Base-by-base conservation (phyloP, 2,329 filamentous ascomycete genomes). In the Paraphaeosphaeria minitans region DNA sequence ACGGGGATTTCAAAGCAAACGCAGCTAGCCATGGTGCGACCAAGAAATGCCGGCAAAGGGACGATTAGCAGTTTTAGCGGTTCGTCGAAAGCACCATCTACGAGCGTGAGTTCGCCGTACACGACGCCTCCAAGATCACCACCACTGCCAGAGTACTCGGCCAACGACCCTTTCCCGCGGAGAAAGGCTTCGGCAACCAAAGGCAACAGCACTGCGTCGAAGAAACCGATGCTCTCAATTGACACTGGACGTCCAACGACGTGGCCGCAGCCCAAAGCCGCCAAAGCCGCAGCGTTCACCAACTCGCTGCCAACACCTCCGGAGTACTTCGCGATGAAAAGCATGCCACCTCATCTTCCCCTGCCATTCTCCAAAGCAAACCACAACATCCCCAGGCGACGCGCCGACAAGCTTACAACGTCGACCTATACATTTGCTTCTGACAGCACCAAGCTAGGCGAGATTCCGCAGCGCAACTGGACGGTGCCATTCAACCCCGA, bases 391-490 rank as follows among this genome's bases (percentile, higher is more conserved):
- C 72, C 75, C 27, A 65, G 71, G 56, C 51, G 51, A 10, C 39
- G 51, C 7, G 59, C 71, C 9, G 74, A 78, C 43, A 75, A 76
- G 50, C 54, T 62, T 0, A 79, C 77, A 2, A 76, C 73, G 7
- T 80, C 76, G 9, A 73, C 70, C 39, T 79, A 79, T 56, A 81
- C 79, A 1, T 76, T 80, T 55, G 76, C 78, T 5, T 79, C 78
- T 12, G 77, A 77, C 21, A 79, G 78, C 65, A 82, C 80, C 3
- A 81, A 81, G 66, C 69, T 82, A 9, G 80, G 80, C 45, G 80
- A 82, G 62, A 82, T 82, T 6, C 80, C 80, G 4, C 67, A 80
- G 67, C 72, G 76, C 39, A 74, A 76, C 48, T 82, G 80, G 80
- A 70, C 73, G 0, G 70, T 59, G 55, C 78, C 79, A 6, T 81